A percentile compares a stretch with the other conserved stretches of the same genome.
phyloP scores from a whole-genome alignment of 805 yeast species.

The Nakazawaea ambrosiae region DNA sequence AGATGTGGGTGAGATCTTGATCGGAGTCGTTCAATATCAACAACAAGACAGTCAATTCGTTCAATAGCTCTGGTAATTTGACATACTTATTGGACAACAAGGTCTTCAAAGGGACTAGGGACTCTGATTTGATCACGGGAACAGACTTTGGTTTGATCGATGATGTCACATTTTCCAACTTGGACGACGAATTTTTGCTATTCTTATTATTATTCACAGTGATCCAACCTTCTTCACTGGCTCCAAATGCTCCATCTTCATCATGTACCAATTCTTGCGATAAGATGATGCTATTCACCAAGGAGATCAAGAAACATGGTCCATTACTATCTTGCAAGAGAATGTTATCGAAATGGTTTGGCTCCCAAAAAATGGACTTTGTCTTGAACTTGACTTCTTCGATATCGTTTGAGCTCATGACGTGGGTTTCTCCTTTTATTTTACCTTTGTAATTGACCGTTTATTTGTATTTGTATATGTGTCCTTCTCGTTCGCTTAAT shows the following conservation, averaged over 20 bases:
- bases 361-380: constrained; percentile 22
- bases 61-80: constrained; percentile 34
- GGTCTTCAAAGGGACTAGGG: constrained; percentile 17
- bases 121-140: background rate
- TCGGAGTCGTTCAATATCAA: constrained; percentile 26
- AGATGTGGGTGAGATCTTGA: constrained; percentile 32
- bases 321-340: constrained; percentile 78
- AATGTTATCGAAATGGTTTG: constrained; percentile 40
- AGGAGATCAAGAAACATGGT: constrained; percentile 81
- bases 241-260: constrained; percentile 2
- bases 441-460: too few relatives aligned
- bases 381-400: constrained; percentile 17
- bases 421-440: too few relatives aligned
- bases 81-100: constrained; percentile 17
- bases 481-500: too few relatives aligned
- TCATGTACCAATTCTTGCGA: constrained; percentile 27
- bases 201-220: constrained; percentile 11
- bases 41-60: constrained; percentile 41
- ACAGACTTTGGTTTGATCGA: too few relatives aligned
- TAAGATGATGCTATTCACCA: constrained; percentile 62
- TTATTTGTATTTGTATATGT: too few relatives aligned
- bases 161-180: too few relatives aligned
- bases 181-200: background rate
- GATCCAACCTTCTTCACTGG: constrained; percentile 14
- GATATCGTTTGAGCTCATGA: too few relatives aligned